phyloP scores from a whole-genome alignment of 202 grass and related monocot genomes.

The Panicum hallii region DNA sequence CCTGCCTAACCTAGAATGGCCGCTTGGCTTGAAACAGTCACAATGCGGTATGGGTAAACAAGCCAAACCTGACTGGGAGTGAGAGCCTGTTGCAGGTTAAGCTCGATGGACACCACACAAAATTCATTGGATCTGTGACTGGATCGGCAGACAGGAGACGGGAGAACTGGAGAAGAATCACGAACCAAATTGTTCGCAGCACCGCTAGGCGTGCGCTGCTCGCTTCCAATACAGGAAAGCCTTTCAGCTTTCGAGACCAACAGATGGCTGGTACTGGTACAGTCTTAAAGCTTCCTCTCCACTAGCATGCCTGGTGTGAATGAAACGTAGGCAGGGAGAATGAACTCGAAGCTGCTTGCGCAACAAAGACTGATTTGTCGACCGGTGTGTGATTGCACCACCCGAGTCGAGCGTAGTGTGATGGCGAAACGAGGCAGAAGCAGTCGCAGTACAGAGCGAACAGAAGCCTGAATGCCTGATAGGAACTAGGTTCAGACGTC shows the following conservation, averaged over 20 bases:
- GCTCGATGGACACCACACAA: neutral
- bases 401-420: neutral
- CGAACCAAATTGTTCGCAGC: neutral
- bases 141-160: neutral
- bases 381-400: neutral
- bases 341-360: neutral
- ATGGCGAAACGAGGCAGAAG: neutral
- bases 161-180: neutral
- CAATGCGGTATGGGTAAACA: constrained; percentile 28
- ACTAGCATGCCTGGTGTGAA: neutral
- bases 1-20: neutral
- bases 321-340: neutral
- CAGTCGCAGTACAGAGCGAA: neutral
- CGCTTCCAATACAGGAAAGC: neutral
- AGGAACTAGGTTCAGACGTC: neutral
- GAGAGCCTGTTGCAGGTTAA: neutral
- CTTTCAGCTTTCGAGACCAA: neutral
- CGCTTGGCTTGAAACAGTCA: neutral
- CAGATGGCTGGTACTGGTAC: neutral
- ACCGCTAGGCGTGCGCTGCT: neutral
- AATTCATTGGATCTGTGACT: neutral
- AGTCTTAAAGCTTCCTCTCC: neutral
- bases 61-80: neutral
- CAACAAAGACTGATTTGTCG: neutral
- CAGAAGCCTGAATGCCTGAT: too few species aligned